A percentile compares a stretch with the other conserved stretches of the same genome.
These are phyloP conservation scores for Antrodiella citrinella DNA, from an alignment of 768 basidiomycete species.

Conservation along the genomic window DNA sequence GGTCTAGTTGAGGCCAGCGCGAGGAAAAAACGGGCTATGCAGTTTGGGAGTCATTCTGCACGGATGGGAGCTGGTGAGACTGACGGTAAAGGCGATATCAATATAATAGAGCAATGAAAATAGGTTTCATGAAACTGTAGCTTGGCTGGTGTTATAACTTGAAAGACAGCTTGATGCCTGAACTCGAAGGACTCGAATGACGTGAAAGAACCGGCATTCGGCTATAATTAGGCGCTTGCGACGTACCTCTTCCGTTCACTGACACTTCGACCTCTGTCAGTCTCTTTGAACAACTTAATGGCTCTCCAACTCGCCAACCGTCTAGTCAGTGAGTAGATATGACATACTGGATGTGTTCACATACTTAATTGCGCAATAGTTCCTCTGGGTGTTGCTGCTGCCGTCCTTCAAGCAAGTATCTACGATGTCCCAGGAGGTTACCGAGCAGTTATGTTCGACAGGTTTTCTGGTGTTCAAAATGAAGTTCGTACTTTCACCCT, in stretches of 20 bases:
- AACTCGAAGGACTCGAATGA: too few relatives aligned
- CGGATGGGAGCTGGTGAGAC: slow-evolving; percentile 63
- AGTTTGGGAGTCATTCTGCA: slow-evolving; percentile 88
- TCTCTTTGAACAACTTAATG: slow-evolving; percentile 26
- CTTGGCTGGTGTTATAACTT: too few relatives aligned
- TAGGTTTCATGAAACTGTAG: too few relatives aligned
- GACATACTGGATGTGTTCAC: too few relatives aligned
- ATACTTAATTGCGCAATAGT: too few relatives aligned
- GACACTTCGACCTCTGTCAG: background rate
- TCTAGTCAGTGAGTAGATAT: slow-evolving; percentile 42
- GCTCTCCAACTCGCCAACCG: slow-evolving; percentile 41
- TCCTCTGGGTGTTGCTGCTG: slow-evolving; percentile 48
- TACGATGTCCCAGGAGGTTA: slow-evolving; percentile 75
- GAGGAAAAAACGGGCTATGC: slow-evolving; percentile 92
- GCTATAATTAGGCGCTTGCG: background rate
- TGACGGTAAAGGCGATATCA: slow-evolving; percentile 41
- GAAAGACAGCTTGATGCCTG: too few relatives aligned
- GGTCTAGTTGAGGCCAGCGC: slow-evolving; percentile 68
- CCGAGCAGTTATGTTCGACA: slow-evolving; percentile 96
- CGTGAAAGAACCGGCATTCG: too few relatives aligned
- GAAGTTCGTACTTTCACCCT: slow-evolving; percentile 36
- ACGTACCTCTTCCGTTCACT: background rate
- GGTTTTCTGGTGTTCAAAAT: slow-evolving; percentile 87
- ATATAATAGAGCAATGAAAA: slow-evolving; percentile 6
- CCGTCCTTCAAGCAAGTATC: slow-evolving; percentile 38